Conservation (phyloP, 2,329 filamentous ascomycete genomes). For the Ophidiomyces ophidiicola region DNA sequence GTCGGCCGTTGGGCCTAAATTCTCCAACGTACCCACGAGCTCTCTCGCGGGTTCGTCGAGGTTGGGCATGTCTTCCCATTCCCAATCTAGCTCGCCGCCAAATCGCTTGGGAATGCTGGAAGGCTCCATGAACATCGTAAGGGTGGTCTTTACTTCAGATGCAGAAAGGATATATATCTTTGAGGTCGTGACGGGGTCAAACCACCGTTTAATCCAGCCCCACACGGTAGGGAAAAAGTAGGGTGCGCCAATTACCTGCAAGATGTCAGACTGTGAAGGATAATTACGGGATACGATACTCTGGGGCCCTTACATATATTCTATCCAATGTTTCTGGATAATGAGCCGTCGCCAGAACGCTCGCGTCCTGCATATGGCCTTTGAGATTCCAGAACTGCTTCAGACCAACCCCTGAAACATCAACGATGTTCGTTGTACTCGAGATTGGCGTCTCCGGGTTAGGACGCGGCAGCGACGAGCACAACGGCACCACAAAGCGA, state of each 20-base stretch:
- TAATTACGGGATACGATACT: background rate
- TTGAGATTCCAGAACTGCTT: slow-evolving; percentile 96
- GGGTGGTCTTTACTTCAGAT: slow-evolving; percentile 60
- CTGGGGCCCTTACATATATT: slow-evolving; percentile 52
- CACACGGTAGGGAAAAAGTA: slow-evolving; percentile 80
- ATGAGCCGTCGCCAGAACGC: slow-evolving; percentile 75
- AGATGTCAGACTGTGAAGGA: background rate
- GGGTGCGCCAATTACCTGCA: slow-evolving; percentile 75
- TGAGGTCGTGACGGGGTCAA: slow-evolving; percentile 81
- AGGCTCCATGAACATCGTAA: slow-evolving; percentile 69
- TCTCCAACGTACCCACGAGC: slow-evolving; percentile 23
- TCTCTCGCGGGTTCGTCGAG: slow-evolving; percentile 46
- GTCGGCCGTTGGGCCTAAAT: slow-evolving; percentile 17
- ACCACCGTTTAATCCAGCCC: slow-evolving; percentile 94
- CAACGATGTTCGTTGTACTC: slow-evolving; percentile 87
- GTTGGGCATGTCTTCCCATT: slow-evolving; percentile 61
- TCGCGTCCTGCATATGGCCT: slow-evolving; percentile 85
- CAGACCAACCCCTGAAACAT: slow-evolving; percentile 74
- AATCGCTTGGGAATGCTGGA: slow-evolving; percentile 80
- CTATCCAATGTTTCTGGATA: slow-evolving; percentile 89
- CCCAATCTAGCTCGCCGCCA: slow-evolving; percentile 72
- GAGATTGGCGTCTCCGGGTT: slow-evolving; percentile 75
- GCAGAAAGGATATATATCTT: slow-evolving; percentile 85
- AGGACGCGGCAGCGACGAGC: slow-evolving; percentile 63
- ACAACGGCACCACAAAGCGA: slow-evolving; percentile 73